Evolutionary conservation across 495 filamentous ascomycete genomes (phyloP), one percentile per base, ranked within the genome.

Genomic region (Copromyces sp.): DNA sequence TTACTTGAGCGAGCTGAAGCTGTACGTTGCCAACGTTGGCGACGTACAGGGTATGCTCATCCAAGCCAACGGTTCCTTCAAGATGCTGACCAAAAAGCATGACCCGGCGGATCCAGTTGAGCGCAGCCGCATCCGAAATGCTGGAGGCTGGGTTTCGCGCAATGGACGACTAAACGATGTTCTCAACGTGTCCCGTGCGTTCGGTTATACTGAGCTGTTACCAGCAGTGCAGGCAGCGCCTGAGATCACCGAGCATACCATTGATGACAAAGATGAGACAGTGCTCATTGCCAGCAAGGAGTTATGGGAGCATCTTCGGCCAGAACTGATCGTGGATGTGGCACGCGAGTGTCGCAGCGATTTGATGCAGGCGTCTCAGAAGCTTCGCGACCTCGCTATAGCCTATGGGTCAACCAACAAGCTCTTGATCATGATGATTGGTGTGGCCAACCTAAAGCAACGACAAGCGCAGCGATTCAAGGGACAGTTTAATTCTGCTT

Each of bases 371-470:
- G 96, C 94, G n/a, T 90, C 96, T 32, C 94, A 98, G 77, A 97
- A 95, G 78, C 88, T 98, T 9, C 90, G 95, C 39, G 95, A 99
- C 84, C 84, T 99, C 44, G 96, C 95, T 35, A 96, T 99, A 74
- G 92, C 95, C 4, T 98, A 97, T 78, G 96, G 95, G 24, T 91
- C 94, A 39, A 93, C 87, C 8, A 90, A 90, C 75, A 99, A 98
- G 83, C 91, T 99, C 75, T 98, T 98, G 95, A 93, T 99, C 1
- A 97, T 97, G 94, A 92, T 98, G 80, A 88, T 99, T 69, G 93
- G 94, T 37, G 91, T 99, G 53, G 90, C 91, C 70, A 93, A 98
- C 78, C 82, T 98, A 61, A 94, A 94, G 82, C 92, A 91, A 77
- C 87, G 92, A 68, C 87, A 90, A 72, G 89, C 88, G 37, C 89